These are phyloP conservation scores for Pestalotiopsis sp. DNA, from an alignment of 2,329 filamentous ascomycete genomes.

Conservation along the genomic window DNA sequence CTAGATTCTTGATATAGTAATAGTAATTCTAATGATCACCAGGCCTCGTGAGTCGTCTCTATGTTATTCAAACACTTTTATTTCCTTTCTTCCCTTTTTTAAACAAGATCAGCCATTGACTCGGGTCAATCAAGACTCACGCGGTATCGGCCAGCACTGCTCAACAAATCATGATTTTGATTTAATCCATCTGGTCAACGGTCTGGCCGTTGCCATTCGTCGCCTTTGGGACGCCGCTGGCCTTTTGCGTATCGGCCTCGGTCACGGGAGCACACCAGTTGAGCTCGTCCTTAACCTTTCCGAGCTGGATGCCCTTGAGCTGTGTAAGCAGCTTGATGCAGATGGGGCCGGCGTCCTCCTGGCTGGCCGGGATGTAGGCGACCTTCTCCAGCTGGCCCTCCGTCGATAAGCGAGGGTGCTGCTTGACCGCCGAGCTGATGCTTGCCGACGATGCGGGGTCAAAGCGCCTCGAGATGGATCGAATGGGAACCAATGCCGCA, in stretches of 20 bases:
- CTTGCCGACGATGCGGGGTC: conserved; percentile 41
- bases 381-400: conserved; percentile 50
- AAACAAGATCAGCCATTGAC: not conserved
- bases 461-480: conserved; percentile 76
- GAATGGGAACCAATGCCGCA: conserved; percentile 87
- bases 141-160: not conserved
- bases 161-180: not conserved
- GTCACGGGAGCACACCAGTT: conserved; percentile 66
- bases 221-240: conserved; percentile 30
- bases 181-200: conserved; percentile 40
- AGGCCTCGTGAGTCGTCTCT: not conserved
- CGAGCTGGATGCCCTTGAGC: conserved; percentile 84
- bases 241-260: conserved; percentile 47
- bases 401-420: conserved; percentile 41
- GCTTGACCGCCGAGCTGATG: conserved; percentile 35
- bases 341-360: conserved; percentile 73
- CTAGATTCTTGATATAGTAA: not conserved
- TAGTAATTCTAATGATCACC: not conserved
- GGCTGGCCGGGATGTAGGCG: conserved; percentile 55
- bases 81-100: not conserved
- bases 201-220: conserved; percentile 29
- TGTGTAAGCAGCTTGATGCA: conserved; percentile 73
- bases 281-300: conserved; percentile 76
- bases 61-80: no score
- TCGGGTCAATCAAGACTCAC: not conserved